phyloP scores from a whole-genome alignment of 805 yeast genomes.

The Ogataea trehalophila region DNA sequence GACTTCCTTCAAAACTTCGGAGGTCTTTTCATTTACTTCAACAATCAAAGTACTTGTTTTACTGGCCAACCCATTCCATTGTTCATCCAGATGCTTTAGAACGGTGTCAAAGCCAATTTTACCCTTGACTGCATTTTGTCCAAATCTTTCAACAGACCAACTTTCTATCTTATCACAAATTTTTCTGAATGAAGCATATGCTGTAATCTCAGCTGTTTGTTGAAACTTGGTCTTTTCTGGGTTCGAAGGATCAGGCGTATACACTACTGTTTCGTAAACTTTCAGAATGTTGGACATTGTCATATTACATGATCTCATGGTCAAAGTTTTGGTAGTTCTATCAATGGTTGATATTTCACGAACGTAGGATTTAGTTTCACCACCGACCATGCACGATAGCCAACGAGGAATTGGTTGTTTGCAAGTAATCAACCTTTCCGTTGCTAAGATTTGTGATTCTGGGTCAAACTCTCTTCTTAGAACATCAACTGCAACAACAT shows the following conservation, averaged over 20 bases:
- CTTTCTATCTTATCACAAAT: conserved; percentile 83
- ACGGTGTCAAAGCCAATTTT: conserved; percentile 82
- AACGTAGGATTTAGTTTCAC: conserved; percentile 68
- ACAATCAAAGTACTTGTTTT: conserved; percentile 19
- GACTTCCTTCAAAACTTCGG: conserved; percentile 22
- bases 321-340: conserved; percentile 53
- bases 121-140: conserved; percentile 82
- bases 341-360: conserved; percentile 89
- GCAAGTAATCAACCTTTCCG: conserved; percentile 87
- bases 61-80: conserved; percentile 26
- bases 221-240: conserved; percentile 57
- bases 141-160: conserved; percentile 86
- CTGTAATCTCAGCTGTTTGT: conserved; percentile 87
- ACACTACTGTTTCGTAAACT: conserved; percentile 85
- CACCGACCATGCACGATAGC: conserved; percentile 71
- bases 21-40: conserved; percentile 24
- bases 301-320: conserved; percentile 80
- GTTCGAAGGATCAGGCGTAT: conserved; percentile 59
- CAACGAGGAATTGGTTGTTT: conserved; percentile 82
- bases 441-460: conserved; percentile 49
- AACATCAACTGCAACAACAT: conserved; percentile 91
- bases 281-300: conserved; percentile 71
- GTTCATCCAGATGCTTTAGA: conserved; percentile 44
- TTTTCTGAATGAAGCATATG: conserved; percentile 65
- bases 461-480: conserved; percentile 64